Percentiles rank a stretch among this genome's conserved stretches.
Evolutionary conservation across 2,329 filamentous ascomycete species (phyloP).

Genomic region (Hypoxylon sp.): DNA sequence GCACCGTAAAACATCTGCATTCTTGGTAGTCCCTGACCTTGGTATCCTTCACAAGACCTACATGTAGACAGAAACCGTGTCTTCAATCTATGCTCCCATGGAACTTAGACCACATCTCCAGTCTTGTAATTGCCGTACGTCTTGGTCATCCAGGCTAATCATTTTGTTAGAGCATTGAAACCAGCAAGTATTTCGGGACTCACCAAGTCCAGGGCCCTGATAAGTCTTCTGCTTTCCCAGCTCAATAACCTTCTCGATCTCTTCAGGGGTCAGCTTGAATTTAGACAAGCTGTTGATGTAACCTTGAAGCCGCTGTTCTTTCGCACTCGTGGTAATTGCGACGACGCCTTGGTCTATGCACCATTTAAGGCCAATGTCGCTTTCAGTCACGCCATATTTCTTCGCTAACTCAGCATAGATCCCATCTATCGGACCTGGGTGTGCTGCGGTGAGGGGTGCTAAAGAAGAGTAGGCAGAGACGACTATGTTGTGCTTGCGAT

Average conservation of each 20-base stretch:
- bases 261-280: slow-evolving; percentile 67
- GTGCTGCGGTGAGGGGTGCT: slow-evolving; percentile 52
- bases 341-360: slow-evolving; percentile 67
- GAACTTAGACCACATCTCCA: too few species aligned
- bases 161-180: too few species aligned
- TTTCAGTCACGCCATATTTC: slow-evolving; percentile 66
- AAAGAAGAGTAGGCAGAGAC: slow-evolving; percentile 65
- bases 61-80: too few species aligned
- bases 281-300: slow-evolving; percentile 58
- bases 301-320: slow-evolving; percentile 63
- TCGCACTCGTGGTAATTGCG: slow-evolving; percentile 66
- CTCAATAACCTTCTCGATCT: slow-evolving; percentile 64
- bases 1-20: too few species aligned
- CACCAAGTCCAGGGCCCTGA: slow-evolving; percentile 52
- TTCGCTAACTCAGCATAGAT: slow-evolving; percentile 59
- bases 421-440: slow-evolving; percentile 61
- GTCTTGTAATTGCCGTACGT: too few species aligned
- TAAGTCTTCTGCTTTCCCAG: slow-evolving; percentile 67
- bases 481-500: slow-evolving; percentile 64
- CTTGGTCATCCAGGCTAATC: too few species aligned
- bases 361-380: slow-evolving; percentile 68
- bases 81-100: too few species aligned
- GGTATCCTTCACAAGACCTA: too few species aligned
- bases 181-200: too few species aligned
- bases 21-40: too few species aligned